These are phyloP conservation scores for Salix brachista DNA, from an alignment of 345 rosid genomes.

Conservation along the genomic window DNA sequence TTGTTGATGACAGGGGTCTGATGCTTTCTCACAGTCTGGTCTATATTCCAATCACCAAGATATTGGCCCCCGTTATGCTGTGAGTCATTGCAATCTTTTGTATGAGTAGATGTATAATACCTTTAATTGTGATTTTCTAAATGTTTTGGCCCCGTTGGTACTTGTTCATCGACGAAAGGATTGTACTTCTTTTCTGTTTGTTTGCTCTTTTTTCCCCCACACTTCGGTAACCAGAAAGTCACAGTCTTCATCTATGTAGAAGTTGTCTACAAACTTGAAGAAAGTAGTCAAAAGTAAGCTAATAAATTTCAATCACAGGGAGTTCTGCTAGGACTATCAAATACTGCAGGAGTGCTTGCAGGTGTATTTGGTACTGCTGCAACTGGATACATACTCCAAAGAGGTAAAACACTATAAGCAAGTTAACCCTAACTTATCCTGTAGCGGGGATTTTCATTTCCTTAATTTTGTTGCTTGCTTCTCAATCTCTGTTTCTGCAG, in stretches of 20 bases:
- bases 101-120: neutral
- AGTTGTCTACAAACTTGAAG: neutral
- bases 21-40: conserved; percentile 96
- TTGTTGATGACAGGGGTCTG: conserved; percentile 64
- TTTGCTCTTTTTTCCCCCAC: neutral
- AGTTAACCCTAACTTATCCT: neutral
- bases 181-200: neutral
- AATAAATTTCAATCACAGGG: conserved; percentile 47
- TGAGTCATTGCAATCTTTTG: conserved; percentile 32
- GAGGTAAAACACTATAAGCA: conserved; percentile 37
- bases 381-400: conserved; percentile 88
- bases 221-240: neutral
- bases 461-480: neutral
- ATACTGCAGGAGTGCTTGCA: conserved; percentile 93
- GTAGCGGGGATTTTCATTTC: neutral
- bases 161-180: neutral
- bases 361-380: conserved; percentile 97
- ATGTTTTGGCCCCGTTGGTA: neutral
- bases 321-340: conserved; percentile 85
- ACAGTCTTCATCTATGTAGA: neutral
- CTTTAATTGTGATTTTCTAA: neutral
- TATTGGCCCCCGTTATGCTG: conserved; percentile 93
- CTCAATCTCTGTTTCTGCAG: conserved; percentile 28
- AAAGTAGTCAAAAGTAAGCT: neutral
- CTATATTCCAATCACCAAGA: conserved; percentile 98